Conservation (phyloP, 2,329 filamentous ascomycete genomes). For the Celoporthe dispersa region DNA sequence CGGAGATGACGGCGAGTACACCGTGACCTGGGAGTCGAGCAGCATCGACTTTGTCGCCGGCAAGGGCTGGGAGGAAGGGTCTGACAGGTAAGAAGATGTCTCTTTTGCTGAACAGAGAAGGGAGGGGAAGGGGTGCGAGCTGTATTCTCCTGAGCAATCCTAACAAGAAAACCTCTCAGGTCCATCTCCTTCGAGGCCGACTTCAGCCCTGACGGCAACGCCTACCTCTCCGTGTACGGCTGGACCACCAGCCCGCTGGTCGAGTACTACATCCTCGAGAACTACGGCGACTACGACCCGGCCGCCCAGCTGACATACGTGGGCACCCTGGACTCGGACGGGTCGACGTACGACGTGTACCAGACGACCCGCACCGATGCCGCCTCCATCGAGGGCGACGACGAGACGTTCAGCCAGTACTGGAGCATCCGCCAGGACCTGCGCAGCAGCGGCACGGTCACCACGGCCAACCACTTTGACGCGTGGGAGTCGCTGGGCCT, state of each 20-base stretch:
- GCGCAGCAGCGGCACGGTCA: constrained; percentile 54
- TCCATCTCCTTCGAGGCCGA: constrained; percentile 27
- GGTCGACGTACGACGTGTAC: constrained; percentile 44
- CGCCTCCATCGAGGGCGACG: constrained; percentile 54
- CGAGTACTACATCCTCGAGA: constrained; percentile 44
- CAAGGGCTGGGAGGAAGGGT: constrained; percentile 53
- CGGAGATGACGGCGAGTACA: constrained; percentile 54
- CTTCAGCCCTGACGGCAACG: constrained; percentile 34
- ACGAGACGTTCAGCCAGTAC: constrained; percentile 54
- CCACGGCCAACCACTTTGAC: constrained; percentile 54
- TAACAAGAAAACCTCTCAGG: constrained; percentile 49
- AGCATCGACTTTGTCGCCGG: constrained; percentile 53
- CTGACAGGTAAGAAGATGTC: constrained; percentile 37
- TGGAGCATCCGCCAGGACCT: constrained; percentile 55
- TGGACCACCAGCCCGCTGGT: constrained; percentile 45
- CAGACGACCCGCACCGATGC: constrained; percentile 42
- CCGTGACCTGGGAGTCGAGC: constrained; percentile 50
- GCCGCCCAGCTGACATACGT: constrained; percentile 40
- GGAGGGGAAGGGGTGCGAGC: too few species aligned
- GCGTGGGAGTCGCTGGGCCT: constrained; percentile 53
- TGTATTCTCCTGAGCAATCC: too few species aligned
- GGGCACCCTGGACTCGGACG: constrained; percentile 41
- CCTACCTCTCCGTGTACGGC: constrained; percentile 41
- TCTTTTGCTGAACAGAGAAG: neutral
- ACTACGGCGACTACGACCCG: constrained; percentile 49